Conservation (phyloP, 2,329 filamentous ascomycete species). For the Atkinsonella hypoxylon region DNA sequence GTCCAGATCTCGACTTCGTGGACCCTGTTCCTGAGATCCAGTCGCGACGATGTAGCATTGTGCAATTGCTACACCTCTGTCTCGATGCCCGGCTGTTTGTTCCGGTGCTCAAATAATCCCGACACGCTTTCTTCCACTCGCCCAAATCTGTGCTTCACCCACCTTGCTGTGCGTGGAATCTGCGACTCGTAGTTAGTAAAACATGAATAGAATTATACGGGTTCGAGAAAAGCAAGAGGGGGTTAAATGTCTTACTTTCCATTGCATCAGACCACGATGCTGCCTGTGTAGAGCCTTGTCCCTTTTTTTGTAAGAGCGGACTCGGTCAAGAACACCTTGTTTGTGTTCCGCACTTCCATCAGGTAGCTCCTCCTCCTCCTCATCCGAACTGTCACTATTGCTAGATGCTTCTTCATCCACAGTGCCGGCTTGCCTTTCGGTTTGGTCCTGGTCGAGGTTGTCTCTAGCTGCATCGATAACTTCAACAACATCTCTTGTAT, state of each 20-base stretch:
- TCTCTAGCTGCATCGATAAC: conserved; percentile 33
- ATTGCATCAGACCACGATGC: conserved; percentile 64
- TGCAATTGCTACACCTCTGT: conserved; percentile 49
- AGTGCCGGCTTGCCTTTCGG: conserved; percentile 24
- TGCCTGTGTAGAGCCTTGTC: conserved; percentile 49
- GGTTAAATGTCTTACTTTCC: conserved; percentile 28
- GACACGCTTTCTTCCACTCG: conserved; percentile 48
- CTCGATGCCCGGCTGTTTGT: conserved; percentile 49
- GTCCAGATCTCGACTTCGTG: no score
- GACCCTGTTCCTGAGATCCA: no score
- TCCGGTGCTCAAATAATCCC: conserved; percentile 45
- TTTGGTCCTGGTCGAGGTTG: conserved; percentile 18
- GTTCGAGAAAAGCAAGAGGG: neutral
- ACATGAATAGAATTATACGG: neutral
- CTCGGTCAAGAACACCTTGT: conserved; percentile 35
- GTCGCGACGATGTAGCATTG: no score
- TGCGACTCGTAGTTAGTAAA: conserved; percentile 7
- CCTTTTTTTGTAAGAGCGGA: conserved; percentile 49
- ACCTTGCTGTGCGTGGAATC: conserved; percentile 34
- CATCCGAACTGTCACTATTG: conserved; percentile 20
- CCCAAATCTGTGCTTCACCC: conserved; percentile 38
- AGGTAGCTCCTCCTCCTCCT: conserved; percentile 26
- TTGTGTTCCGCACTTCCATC: conserved; percentile 25
- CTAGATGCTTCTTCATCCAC: conserved; percentile 20
- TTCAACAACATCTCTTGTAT: conserved; percentile 28